A percentile compares a stretch with the other conserved stretches of the same genome.
Evolutionary conservation across 78 protist genomes (phyloP).

Genomic region (Dictyostelium brefeldianum): DNA sequence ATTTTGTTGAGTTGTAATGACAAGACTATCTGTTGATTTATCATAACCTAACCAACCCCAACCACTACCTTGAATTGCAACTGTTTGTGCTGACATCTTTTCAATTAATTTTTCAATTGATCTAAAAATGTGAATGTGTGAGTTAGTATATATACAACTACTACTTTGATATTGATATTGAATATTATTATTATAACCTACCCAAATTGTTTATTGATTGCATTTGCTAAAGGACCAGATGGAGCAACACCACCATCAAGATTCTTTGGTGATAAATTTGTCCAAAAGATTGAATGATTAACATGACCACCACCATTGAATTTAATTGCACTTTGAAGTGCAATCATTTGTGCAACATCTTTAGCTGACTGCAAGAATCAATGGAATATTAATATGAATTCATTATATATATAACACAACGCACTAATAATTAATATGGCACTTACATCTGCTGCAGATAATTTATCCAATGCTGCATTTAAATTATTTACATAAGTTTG

Average conservation of each 20-base stretch:
- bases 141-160: neutral
- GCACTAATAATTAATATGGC: conserved; percentile 1
- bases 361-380: conserved; percentile 17
- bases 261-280: conserved; percentile 90
- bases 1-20: conserved; percentile 83
- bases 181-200: neutral
- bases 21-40: conserved; percentile 45
- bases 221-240: conserved; percentile 74
- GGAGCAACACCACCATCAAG: conserved; percentile 88
- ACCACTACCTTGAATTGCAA: conserved; percentile 96
- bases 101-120: conserved; percentile 85
- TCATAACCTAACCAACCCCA: conserved; percentile 91
- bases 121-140: neutral
- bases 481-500: conserved; percentile 88
- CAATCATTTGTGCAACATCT: conserved; percentile 80
- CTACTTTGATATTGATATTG: too few species aligned
- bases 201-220: conserved; percentile 75
- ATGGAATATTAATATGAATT: neutral
- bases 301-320: conserved; percentile 98
- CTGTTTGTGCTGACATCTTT: conserved; percentile 87
- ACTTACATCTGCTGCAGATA: conserved; percentile 81
- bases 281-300: conserved; percentile 97
- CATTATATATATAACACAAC: neutral
- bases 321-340: conserved; percentile 89
- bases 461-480: conserved; percentile 90